A percentile compares a stretch with the other conserved stretches of the same genome.
Conservation (phyloP, 164 flowering plant species). For the Vitis rupestris region DNA sequence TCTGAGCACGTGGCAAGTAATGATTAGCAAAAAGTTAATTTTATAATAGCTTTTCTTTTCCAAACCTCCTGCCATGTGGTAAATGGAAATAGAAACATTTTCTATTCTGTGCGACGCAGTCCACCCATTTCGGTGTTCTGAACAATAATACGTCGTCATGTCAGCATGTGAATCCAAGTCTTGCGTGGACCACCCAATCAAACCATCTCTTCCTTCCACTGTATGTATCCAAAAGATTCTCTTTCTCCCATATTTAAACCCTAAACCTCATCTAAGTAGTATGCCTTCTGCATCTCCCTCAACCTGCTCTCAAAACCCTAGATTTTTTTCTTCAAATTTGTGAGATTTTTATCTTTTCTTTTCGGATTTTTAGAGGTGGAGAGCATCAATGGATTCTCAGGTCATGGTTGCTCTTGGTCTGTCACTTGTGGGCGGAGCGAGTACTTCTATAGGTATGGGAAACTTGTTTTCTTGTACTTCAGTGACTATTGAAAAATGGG, state of each 20-base stretch:
- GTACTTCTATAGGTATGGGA: conserved; percentile 74
- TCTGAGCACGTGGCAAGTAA: too few relatives aligned
- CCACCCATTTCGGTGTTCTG: too few relatives aligned
- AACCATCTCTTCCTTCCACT: conserved; percentile 34
- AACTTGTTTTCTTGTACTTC: background rate
- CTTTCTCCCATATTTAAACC: conserved; percentile 1
- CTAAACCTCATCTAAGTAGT: background rate
- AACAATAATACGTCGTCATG: background rate
- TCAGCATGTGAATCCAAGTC: background rate
- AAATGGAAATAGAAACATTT: background rate
- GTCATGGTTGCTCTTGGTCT: conserved; percentile 76
- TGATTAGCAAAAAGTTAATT: too few relatives aligned
- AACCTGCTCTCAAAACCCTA: background rate
- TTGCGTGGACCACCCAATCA: conserved; percentile 19
- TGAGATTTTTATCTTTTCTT: background rate
- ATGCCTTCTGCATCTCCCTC: background rate
- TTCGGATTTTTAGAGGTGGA: too few relatives aligned
- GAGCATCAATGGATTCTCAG: conserved; percentile 69
- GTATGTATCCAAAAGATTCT: conserved; percentile 1
- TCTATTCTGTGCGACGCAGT: background rate
- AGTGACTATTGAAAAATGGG: background rate
- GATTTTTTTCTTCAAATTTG: background rate
- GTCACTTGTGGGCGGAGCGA: conserved; percentile 83
- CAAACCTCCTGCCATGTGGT: background rate
- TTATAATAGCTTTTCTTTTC: background rate